Evolutionary conservation across 257 asterid genomes (phyloP).

Genomic region (Nicotiana benthamiana): DNA sequence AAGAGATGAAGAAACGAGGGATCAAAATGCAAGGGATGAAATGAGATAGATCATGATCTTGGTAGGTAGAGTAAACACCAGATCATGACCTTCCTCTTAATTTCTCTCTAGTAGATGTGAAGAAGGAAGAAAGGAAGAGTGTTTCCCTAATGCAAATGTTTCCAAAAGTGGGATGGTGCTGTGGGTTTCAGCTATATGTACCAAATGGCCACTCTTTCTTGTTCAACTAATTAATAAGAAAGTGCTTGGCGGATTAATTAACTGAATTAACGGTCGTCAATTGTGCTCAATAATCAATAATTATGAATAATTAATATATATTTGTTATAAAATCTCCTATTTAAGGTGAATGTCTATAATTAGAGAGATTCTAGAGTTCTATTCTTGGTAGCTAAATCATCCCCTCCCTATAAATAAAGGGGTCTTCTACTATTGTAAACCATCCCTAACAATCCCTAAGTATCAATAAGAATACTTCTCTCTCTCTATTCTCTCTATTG

Average conservation of each 20-base stretch:
- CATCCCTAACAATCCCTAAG: no score
- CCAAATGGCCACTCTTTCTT: neutral
- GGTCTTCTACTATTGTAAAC: no score
- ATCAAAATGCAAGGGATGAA: slow-evolving; percentile 17
- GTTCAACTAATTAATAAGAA: slow-evolving; percentile 3
- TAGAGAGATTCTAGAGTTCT: no score
- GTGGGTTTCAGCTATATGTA: neutral
- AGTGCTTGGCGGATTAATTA: neutral
- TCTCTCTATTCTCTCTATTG: no score
- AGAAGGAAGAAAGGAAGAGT: neutral
- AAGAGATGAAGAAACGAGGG: neutral
- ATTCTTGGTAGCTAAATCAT: no score
- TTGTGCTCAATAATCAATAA: no score
- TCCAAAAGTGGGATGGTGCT: neutral
- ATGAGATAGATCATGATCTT: slow-evolving; percentile 53
- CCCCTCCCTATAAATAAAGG: no score
- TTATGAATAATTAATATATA: no score
- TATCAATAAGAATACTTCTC: no score
- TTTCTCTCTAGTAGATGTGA: slow-evolving; percentile 8
- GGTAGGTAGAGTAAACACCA: slow-evolving; percentile 28
- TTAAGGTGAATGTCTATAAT: no score
- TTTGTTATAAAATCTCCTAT: no score
- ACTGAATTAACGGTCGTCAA: neutral
- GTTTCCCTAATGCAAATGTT: neutral
- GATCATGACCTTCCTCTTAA: slow-evolving; percentile 50